Evolutionary conservation across 2,329 filamentous ascomycete genomes (phyloP).

Genomic region (Trichoderma oligosporum): DNA sequence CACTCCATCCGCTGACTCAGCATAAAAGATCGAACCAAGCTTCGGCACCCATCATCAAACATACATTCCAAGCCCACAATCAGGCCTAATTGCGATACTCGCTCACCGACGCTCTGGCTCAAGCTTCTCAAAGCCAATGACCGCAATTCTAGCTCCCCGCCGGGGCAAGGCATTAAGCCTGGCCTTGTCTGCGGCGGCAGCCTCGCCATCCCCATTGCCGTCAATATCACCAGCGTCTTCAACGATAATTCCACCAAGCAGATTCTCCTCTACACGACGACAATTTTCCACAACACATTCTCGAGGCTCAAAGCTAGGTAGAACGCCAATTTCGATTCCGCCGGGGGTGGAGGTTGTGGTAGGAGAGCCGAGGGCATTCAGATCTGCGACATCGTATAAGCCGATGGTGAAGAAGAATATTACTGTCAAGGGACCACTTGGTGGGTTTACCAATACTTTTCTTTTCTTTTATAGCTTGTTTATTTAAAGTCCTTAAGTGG

Average conservation of each 20-base stretch:
- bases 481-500: conserved; percentile 6
- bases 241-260: conserved; percentile 33
- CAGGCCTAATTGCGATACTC: not conserved
- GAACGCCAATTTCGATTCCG: conserved; percentile 74
- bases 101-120: not conserved
- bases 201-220: not conserved
- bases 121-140: conserved; percentile 30
- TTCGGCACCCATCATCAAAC: not conserved
- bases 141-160: conserved; percentile 61
- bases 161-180: conserved; percentile 58
- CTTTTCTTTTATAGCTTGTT: not conserved
- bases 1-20: not conserved
- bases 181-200: conserved; percentile 46
- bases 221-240: not conserved
- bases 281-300: conserved; percentile 67
- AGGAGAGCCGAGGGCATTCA: conserved; percentile 55
- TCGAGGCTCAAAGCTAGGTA: conserved; percentile 77
- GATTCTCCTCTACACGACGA: conserved; percentile 20
- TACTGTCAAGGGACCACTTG: conserved; percentile 76
- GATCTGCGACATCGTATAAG: conserved; percentile 56
- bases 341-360: conserved; percentile 75
- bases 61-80: not conserved
- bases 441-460: conserved; percentile 40
- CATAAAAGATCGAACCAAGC: conserved; percentile 17
- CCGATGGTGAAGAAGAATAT: conserved; percentile 63